Evolutionary conservation across 495 filamentous ascomycete genomes (phyloP).

Genomic region (Pseudoneurospora amorphoporcata): DNA sequence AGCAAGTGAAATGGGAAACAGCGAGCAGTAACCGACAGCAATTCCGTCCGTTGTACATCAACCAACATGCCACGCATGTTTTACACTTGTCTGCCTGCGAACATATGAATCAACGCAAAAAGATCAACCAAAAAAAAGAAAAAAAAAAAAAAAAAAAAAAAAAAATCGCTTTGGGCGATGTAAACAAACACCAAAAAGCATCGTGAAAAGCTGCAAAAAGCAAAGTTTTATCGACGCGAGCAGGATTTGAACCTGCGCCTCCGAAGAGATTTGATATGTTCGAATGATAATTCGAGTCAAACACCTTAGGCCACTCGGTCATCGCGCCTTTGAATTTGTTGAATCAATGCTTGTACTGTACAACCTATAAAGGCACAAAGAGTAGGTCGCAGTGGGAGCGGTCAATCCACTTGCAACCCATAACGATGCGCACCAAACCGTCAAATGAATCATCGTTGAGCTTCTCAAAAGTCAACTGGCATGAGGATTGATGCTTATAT

Average conservation of each 20-base stretch:
- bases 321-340: not conserved
- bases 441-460: not conserved
- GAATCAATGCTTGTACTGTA: fast-evolving
- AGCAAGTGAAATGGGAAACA: too few species aligned
- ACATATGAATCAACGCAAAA: too few species aligned
- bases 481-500: not conserved
- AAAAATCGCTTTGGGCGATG: not conserved
- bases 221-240: not conserved
- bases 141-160: not conserved
- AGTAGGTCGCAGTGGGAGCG: not conserved
- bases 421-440: not conserved
- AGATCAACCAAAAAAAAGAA: not conserved
- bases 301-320: not conserved
- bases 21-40: too few species aligned
- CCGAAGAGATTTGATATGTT: not conserved
- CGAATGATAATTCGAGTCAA: not conserved
- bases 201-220: not conserved
- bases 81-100: too few species aligned
- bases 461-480: not conserved
- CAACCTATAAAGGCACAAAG: not conserved
- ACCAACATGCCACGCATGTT: too few species aligned
- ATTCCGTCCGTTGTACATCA: too few species aligned
- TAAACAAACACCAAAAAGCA: not conserved
- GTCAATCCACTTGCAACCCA: not conserved
- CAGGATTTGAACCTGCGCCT: not conserved